Base-by-base conservation (phyloP, 345 rosid genomes). In the Combretum micranthum region DNA sequence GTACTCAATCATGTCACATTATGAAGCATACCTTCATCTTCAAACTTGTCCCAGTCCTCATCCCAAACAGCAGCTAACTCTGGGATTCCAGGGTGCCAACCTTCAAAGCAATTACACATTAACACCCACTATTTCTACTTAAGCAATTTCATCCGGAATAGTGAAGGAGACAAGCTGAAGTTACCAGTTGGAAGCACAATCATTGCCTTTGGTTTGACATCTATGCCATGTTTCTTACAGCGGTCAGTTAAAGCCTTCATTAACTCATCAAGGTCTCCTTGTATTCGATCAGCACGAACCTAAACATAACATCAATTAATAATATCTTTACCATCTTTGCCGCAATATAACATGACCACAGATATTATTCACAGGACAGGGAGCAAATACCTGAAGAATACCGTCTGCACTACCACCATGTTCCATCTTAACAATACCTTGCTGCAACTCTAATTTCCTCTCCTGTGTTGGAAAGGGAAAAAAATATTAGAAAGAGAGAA, bases 31-130 rank as follows among this genome's bases (percentile, higher is more conserved):
- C 99, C 97, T 81, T 83, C 94, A 79, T 93, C 99, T 79, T 85
- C 96, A 76, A 93, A 89, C 71, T 93, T 89, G 69, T 93, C 99
- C 96, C 99, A 93, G 15, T 89, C 99, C 79, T 93, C 99, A 79
- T 89, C 94, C 99, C 97, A 93, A 44, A 80, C 69, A 64, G 83
- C 85, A 50, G 97, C 94, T 54, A 75, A 82, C 74, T 80, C 97
- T 66, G 76, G 92, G 68, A 93, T 69, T 69, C 99, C 99, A 75
- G 99, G 97, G 65, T 87, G 91, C 94, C 99, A 93, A 66, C 97
- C 99, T 93, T 66, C 39, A 67, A 66, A 64, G 43, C 39, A 15
- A 62, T 65, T 23, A 42, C 25, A 16, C 50, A 69, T 58, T 20
- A 55, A 15, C 42, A 51, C 55, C 32, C 3, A 55, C 20, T 44